These are phyloP conservation scores for Colletotrichum eleusines DNA, from an alignment of 2,329 filamentous ascomycete species.

Conservation along the genomic window DNA sequence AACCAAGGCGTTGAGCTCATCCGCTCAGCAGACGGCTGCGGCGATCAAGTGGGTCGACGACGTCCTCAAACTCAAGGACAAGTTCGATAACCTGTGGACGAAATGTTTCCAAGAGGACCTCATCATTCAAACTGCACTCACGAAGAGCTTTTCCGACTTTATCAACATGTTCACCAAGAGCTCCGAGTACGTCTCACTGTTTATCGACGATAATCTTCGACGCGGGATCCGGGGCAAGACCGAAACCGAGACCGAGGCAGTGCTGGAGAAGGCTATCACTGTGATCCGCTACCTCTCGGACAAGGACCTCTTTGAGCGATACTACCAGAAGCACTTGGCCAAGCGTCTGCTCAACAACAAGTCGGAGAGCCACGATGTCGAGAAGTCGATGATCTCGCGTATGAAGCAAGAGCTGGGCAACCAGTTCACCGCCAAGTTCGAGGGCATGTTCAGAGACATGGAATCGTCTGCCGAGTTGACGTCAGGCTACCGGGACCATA, in stretches of 20 bases:
- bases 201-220: conserved; percentile 96
- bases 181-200: conserved; percentile 94
- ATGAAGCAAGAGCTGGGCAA: conserved; percentile 98
- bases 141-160: conserved; percentile 89
- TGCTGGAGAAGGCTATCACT: conserved; percentile 90
- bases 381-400: conserved; percentile 93
- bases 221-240: conserved; percentile 94
- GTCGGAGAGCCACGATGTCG: conserved; percentile 89
- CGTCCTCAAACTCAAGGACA: conserved; percentile 85
- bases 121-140: conserved; percentile 82
- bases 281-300: conserved; percentile 90
- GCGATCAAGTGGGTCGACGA: conserved; percentile 97
- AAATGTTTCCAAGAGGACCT: conserved; percentile 81
- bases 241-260: conserved; percentile 84
- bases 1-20: conserved; percentile 51
- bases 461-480: conserved; percentile 87
- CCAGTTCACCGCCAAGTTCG: conserved; percentile 91
- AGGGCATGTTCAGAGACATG: conserved; percentile 99
- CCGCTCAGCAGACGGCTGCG: conserved; percentile 85
- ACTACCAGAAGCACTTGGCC: conserved; percentile 97
- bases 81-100: conserved; percentile 85
- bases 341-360: conserved; percentile 89
- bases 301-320: conserved; percentile 94
- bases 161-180: conserved; percentile 90
- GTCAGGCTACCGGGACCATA: conserved; percentile 78